Evolutionary conservation across 768 basidiomycete genomes (phyloP), one percentile per base, ranked within the genome.

Genomic region (Boletus sensibilis): DNA sequence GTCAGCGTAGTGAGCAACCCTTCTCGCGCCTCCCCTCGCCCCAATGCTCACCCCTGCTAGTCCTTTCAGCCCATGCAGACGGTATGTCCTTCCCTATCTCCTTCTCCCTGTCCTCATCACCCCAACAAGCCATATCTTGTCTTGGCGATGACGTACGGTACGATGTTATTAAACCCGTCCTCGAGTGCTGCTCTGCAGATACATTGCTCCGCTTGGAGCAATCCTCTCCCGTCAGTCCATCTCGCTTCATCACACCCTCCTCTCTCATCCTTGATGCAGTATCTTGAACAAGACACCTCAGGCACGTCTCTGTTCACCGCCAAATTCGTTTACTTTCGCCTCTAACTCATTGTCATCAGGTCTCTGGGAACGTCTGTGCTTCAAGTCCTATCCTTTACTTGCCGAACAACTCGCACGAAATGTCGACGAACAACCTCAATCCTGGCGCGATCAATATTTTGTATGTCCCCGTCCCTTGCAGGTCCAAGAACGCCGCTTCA

Each of bases 151-250:
- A 70, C 58, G 66, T 90, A 63, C 82, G 81, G 55, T 88, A 82
- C 69, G 75, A 79, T 42, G 76, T 92, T 49, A 80, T 88, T 58
- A 82, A 80, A 66, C 92, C 90, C 42, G 84, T 94, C 42, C 76
- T 94, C 56, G 83, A 87, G 65, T 80, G 81, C 63, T 92, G 90
- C 72, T 79, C 79, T 53, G 79, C 84, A 59, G 87, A 90, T 56
- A 85, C 86, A 58, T 80, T 94, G 25, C 73, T 80, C 54, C 76
- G 82, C 58, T 70, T 93, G 58, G 91, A 94, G 73, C 75, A 82
- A 61, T 75, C 80, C 47, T 86, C 88, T 41, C 87, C 88, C 49
- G 91, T 90, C 66, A 66, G 84, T 75, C 37, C 47, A 38, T 50
- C 46, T 56, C 49, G n/a, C 54, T 11, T 56, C 50, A 45, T 53